Evolutionary conservation across 495 filamentous ascomycete genomes (phyloP).

Genomic region (Usnea hakonensis): DNA sequence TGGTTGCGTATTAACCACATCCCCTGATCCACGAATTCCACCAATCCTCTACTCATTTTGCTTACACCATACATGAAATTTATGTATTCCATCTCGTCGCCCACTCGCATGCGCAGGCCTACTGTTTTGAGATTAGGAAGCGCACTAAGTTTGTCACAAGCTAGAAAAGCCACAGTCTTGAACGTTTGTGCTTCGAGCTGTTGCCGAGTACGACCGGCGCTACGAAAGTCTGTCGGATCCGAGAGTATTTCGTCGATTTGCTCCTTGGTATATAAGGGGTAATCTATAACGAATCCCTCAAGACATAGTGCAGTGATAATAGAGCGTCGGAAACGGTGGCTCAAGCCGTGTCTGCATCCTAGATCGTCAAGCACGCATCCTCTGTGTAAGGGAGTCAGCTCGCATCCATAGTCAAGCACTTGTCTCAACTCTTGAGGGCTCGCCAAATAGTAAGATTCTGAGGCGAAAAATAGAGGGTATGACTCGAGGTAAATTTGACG

Average conservation of each 20-base stretch:
- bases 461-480: neutral
- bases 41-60: neutral
- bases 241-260: neutral
- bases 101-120: neutral
- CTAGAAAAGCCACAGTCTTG: neutral
- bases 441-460: neutral
- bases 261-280: neutral
- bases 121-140: neutral
- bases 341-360: too few relatives aligned
- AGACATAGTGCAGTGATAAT: neutral
- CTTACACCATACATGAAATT: neutral
- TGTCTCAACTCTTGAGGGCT: neutral
- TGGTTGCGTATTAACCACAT: neutral
- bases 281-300: neutral
- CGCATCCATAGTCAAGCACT: neutral
- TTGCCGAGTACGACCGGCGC: neutral
- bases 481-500: neutral
- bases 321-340: neutral
- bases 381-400: too few relatives aligned
- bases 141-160: neutral
- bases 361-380: too few relatives aligned
- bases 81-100: neutral
- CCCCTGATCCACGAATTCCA: neutral
- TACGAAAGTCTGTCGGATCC: neutral
- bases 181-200: neutral